Percentiles rank a stretch among this genome's conserved stretches.
phyloP scores from a whole-genome alignment of 768 basidiomycete genomes.

The Lactarius vividus region DNA sequence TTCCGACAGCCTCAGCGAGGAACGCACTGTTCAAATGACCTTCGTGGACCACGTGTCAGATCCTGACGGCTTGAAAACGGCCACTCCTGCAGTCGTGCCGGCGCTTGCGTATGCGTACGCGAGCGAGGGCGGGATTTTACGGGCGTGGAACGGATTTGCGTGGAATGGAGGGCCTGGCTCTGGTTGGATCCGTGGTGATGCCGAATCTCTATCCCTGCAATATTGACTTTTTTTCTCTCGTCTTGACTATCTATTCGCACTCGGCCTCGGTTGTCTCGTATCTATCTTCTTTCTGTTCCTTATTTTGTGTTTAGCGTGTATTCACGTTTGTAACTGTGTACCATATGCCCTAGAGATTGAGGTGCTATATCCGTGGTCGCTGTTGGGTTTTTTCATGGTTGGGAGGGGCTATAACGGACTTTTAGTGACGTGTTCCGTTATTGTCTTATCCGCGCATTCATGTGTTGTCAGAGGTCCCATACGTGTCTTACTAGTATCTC shows the following conservation, averaged over 20 bases:
- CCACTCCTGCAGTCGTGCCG: conserved; percentile 7
- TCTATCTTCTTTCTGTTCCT: conserved; percentile 18
- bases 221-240: conserved; percentile 19
- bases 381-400: conserved; percentile 6
- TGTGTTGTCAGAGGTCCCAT: conserved; percentile 5
- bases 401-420: conserved; percentile 17
- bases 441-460: conserved; percentile 11
- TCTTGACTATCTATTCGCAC: conserved; percentile 21
- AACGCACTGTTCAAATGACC: conserved; percentile 27
- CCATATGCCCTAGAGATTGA: conserved; percentile 20
- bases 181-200: conserved; percentile 21
- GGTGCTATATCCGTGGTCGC: conserved; percentile 2
- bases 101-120: conserved; percentile 28
- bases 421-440: not conserved
- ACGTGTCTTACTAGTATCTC: conserved; percentile 1
- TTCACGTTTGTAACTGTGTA: conserved; percentile 22
- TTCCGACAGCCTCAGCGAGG: conserved; percentile 25
- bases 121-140: conserved; percentile 28
- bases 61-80: conserved; percentile 17
- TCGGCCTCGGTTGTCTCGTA: conserved; percentile 12
- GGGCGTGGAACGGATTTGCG: conserved; percentile 26
- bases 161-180: conserved; percentile 23
- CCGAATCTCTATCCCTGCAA: conserved; percentile 17
- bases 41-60: conserved; percentile 21
- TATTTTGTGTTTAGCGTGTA: conserved; percentile 22